A percentile compares a stretch with the other conserved stretches of the same genome.
Evolutionary conservation across 2,329 filamentous ascomycete species (phyloP).

Genomic region (Aphanocladium album): DNA sequence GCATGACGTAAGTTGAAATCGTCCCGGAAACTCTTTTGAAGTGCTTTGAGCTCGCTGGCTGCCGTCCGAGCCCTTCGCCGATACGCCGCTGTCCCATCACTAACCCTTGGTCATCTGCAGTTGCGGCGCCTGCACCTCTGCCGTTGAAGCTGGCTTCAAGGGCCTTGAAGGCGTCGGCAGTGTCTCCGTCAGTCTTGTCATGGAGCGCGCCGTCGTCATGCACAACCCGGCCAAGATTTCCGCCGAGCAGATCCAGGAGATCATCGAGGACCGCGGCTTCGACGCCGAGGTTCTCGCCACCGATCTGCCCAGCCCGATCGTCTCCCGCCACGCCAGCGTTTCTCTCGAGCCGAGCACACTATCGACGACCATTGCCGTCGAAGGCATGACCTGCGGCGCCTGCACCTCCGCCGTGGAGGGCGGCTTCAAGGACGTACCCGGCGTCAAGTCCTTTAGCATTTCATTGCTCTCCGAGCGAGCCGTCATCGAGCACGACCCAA

Average conservation of each 20-base stretch:
- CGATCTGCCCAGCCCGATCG: conserved; percentile 57
- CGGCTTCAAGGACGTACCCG: conserved; percentile 69
- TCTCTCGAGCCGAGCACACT: conserved; percentile 37
- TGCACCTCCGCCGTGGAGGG: conserved; percentile 83
- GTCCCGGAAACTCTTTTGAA: neutral
- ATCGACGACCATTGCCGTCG: conserved; percentile 72
- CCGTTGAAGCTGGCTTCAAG: conserved; percentile 90
- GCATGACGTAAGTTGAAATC: conserved; percentile 65
- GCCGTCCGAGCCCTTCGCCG: neutral
- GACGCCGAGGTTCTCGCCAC: conserved; percentile 85
- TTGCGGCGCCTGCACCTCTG: conserved; percentile 90
- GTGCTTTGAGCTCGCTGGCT: neutral
- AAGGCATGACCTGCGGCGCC: conserved; percentile 88
- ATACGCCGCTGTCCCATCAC: conserved; percentile 21
- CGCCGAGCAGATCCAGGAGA: conserved; percentile 72
- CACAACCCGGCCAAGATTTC: conserved; percentile 74
- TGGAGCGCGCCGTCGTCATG: conserved; percentile 91
- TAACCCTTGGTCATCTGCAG: conserved; percentile 44
- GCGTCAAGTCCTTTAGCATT: conserved; percentile 72
- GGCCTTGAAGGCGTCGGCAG: conserved; percentile 73
- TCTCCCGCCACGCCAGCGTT: conserved; percentile 32
- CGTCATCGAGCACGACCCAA: conserved; percentile 74
- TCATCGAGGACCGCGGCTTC: conserved; percentile 88
- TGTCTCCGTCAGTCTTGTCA: conserved; percentile 88
- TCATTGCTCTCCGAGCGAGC: conserved; percentile 79